A percentile compares a stretch with the other conserved stretches of the same genome.
Conservation (phyloP, 176 grass and related monocot genomes). For the Raddia guianensis region DNA sequence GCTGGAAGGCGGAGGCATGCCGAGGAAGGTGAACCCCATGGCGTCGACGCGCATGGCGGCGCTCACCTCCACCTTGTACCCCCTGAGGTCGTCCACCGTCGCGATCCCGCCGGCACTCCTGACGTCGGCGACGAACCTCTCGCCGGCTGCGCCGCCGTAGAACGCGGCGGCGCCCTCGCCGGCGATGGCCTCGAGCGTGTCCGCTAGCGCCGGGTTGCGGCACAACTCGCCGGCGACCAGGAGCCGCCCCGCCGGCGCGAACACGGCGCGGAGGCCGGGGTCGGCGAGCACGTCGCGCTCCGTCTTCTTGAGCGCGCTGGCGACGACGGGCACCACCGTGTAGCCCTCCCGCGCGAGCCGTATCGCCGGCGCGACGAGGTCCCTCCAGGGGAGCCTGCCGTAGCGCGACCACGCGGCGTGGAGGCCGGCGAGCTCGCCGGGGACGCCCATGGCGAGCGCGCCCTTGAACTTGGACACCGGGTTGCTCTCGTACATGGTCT, state of each 20-base stretch:
- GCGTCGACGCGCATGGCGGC: conserved; percentile 51
- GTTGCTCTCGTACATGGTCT: conserved; percentile 79
- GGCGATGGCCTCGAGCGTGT: conserved; percentile 57
- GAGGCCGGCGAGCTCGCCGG: conserved; percentile 83
- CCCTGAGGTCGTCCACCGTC: conserved; percentile 58
- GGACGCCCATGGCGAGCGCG: conserved; percentile 76
- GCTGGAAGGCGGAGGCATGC: conserved; percentile 89
- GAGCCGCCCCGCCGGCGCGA: conserved; percentile 60
- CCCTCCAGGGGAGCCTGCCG: conserved; percentile 64
- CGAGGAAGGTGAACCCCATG: conserved; percentile 80
- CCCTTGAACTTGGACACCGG: conserved; percentile 59
- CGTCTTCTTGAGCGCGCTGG: conserved; percentile 35
- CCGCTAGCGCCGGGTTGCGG: conserved; percentile 69
- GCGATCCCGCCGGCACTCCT: conserved; percentile 57
- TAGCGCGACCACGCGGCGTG: conserved; percentile 73
- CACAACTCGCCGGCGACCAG: conserved; percentile 65
- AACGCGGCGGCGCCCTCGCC: conserved; percentile 53
- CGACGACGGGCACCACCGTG: conserved; percentile 48
- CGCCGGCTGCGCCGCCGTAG: conserved; percentile 68
- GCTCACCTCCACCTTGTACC: conserved; percentile 55
- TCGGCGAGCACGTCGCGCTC: conserved; percentile 57
- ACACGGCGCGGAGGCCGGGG: conserved; percentile 69
- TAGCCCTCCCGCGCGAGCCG: conserved; percentile 71
- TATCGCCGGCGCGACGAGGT: conserved; percentile 74
- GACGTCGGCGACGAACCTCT: conserved; percentile 55